A percentile compares a stretch with the other conserved stretches of the same genome.
These are phyloP conservation scores for Fomitopsis palustris DNA, from an alignment of 1,284 basidiomycete genomes.

Conservation along the genomic window DNA sequence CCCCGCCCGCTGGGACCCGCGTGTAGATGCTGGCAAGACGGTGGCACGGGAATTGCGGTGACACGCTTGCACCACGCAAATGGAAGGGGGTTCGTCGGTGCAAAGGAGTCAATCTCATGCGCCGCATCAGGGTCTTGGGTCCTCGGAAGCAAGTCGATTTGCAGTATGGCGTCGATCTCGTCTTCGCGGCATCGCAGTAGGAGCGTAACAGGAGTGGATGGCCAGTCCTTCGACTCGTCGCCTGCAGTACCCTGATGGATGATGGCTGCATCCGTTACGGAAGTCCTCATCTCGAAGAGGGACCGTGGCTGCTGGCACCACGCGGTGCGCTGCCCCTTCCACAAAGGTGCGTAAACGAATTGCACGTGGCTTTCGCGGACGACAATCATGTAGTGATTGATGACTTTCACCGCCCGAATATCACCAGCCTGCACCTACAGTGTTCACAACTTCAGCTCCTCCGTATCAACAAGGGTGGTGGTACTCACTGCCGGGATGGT, in stretches of 20 bases:
- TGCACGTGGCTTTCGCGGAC: conserved; percentile 28
- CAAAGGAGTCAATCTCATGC: neutral
- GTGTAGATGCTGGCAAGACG: conserved; percentile 28
- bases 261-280: conserved; percentile 27
- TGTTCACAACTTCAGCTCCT: neutral
- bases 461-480: neutral
- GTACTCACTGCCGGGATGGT: neutral
- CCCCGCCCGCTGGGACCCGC: conserved; percentile 33
- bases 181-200: conserved; percentile 25
- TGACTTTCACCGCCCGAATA: conserved; percentile 27
- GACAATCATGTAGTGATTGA: conserved; percentile 28
- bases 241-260: conserved; percentile 19
- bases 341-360: conserved; percentile 24
- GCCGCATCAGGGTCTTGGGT: neutral
- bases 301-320: conserved; percentile 2
- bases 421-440: conserved; percentile 10
- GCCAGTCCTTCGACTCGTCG: conserved; percentile 23
- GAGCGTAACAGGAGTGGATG: conserved; percentile 28
- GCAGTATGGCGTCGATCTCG: conserved; percentile 26
- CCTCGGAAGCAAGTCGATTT: conserved; percentile 29
- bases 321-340: conserved; percentile 19
- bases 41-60: conserved; percentile 21
- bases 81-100: neutral
- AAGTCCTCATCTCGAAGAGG: conserved; percentile 13
- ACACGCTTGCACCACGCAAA: neutral